These are phyloP conservation scores for Ogataea pignaliae DNA, from an alignment of 805 yeast species.

Conservation along the genomic window DNA sequence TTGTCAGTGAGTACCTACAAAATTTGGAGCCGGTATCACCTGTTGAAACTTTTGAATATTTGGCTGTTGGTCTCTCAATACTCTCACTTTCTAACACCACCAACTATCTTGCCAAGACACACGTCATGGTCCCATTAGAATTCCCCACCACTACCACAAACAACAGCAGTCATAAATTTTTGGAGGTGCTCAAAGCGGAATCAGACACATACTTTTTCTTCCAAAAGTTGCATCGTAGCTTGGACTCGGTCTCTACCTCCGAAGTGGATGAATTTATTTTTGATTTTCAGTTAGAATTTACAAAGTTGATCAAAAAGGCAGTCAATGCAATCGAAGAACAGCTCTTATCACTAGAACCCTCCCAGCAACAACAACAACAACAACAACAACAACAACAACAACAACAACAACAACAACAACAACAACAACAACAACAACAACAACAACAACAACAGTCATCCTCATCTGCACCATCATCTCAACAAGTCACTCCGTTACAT, in stretches of 20 bases:
- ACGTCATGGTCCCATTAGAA: conserved; percentile 9
- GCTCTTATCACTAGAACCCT: conserved; percentile 26
- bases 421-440: neutral
- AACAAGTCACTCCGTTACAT: conserved; percentile 11
- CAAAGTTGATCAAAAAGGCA: conserved; percentile 24
- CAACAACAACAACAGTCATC: neutral
- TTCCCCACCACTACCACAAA: neutral
- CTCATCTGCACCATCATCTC: neutral
- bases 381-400: neutral
- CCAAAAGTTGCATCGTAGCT: conserved; percentile 4
- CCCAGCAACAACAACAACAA: neutral
- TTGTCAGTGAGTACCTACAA: conserved; percentile 14
- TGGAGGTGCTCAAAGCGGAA: conserved; percentile 21
- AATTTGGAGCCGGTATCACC: conserved; percentile 7
- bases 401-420: too few species aligned
- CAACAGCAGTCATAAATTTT: conserved; percentile 17
- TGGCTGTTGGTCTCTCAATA: conserved; percentile 23
- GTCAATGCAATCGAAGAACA: conserved; percentile 27
- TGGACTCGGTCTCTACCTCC: conserved; percentile 2
- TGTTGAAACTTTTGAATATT: conserved; percentile 15
- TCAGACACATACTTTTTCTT: conserved; percentile 18
- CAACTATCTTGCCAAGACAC: conserved; percentile 11
- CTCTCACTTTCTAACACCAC: conserved; percentile 16
- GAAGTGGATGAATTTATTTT: conserved; percentile 25
- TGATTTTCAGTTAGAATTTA: conserved; percentile 27